A percentile compares a stretch with the other conserved stretches of the same genome.
phyloP scores from a whole-genome alignment of 2,329 filamentous ascomycete species.

The Conoideocrella luteorostrata region DNA sequence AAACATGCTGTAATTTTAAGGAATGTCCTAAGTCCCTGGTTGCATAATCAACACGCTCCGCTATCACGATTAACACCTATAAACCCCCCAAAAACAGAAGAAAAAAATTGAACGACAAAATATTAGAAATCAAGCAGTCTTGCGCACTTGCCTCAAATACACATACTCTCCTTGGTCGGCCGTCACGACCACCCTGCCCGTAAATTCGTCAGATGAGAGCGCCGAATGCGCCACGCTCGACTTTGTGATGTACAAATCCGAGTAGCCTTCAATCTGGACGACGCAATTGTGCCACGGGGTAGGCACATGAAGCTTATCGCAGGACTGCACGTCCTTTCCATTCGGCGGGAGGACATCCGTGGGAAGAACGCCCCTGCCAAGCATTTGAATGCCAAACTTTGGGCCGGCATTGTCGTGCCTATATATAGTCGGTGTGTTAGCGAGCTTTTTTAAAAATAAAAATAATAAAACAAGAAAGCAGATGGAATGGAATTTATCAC shows the following conservation, averaged over 20 bases:
- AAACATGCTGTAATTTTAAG: too few relatives aligned
- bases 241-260: slow-evolving; percentile 16
- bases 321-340: slow-evolving; percentile 11
- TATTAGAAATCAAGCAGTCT: neutral
- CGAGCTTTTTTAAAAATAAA: too few relatives aligned
- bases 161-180: slow-evolving; percentile 1
- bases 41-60: too few relatives aligned
- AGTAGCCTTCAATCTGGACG: slow-evolving; percentile 19
- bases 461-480: neutral
- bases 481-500: neutral
- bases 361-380: slow-evolving; percentile 25
- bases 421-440: neutral
- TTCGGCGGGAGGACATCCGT: slow-evolving; percentile 25
- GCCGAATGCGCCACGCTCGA: slow-evolving; percentile 12
- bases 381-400: slow-evolving; percentile 34
- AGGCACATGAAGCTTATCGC: slow-evolving; percentile 27
- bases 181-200: neutral
- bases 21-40: too few relatives aligned
- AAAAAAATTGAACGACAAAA: neutral
- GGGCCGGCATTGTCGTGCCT: slow-evolving; percentile 32
- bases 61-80: too few relatives aligned
- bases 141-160: neutral
- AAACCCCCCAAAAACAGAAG: neutral
- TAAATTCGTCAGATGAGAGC: slow-evolving; percentile 5
- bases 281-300: slow-evolving; percentile 39